Evolutionary conservation across 257 asterid species (phyloP), one percentile per base, ranked within the genome.

Genomic region (Nicotiana benthamiana): DNA sequence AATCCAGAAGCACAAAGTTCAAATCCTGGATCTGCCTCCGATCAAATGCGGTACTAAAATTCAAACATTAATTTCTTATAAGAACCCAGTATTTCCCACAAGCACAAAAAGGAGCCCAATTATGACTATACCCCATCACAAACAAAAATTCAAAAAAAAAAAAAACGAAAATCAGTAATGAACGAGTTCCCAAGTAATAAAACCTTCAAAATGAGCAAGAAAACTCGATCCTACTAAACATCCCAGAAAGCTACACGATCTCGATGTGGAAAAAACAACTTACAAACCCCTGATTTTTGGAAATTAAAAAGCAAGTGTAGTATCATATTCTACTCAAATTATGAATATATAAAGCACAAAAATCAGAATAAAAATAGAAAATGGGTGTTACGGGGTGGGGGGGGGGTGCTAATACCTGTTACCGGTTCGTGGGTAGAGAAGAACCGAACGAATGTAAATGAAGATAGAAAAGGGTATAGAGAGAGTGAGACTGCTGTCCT

Each of bases 311-410:
- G 5, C 60, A 60, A 22, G 60, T 78, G 36, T 24, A 78, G 60
- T 36, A 78, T 40, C 40, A 20, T 15, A 78, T 28, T 57, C 81
- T n/a, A 77, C 10, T 65, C 11, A 66, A 18, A 28, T 56, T 27
- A 56, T 18, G 10, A 18, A 56, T 9, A 7, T 18, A n/a, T 20
- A 59, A 96, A 93, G 96, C 77, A 27, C 75, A 77, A 82, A 22
- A 51, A 51, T 6, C 57, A 15, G 81, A 15, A 36, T 11, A 77
- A 67, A 20, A 82, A 51, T 20, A 32, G 24, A 16, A 16, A 78
- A 34, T 8, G 48, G 48, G 48, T 40, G 48, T 40, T 40, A 8
- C 11, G 2, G 10, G 46, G 48, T 11, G 10, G 46, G 46, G 46
- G 46, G 10, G 10, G 46, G 10, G 9, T 0, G 3, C 9, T 5